Conservation (phyloP, 257 asterid species). For the Nicotiana knightiana region DNA sequence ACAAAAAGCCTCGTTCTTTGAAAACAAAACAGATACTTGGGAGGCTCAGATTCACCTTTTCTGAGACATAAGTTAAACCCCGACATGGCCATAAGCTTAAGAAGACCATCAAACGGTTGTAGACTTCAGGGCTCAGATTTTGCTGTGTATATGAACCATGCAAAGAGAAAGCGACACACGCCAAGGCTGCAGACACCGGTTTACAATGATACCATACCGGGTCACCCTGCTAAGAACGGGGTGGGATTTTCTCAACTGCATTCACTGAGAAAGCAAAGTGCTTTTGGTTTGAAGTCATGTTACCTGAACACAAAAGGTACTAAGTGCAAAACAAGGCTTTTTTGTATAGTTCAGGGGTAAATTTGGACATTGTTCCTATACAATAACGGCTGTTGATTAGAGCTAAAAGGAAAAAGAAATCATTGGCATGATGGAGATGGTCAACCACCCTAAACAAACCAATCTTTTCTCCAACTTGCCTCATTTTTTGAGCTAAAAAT, state of each 20-base stretch:
- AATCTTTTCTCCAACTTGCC: too few relatives aligned
- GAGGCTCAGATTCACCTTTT: neutral
- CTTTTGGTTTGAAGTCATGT: too few relatives aligned
- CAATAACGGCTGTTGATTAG: neutral
- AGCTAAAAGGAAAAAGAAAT: neutral
- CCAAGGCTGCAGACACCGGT: neutral
- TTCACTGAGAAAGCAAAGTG: too few relatives aligned
- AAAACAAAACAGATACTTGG: neutral
- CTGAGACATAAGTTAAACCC: conserved; percentile 1
- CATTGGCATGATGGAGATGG: conserved; percentile 15
- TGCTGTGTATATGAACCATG: neutral
- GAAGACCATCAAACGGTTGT: neutral
- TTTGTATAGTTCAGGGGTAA: too few relatives aligned
- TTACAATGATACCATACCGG: neutral
- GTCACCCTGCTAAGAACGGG: conserved; percentile 28
- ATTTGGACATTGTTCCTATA: too few relatives aligned
- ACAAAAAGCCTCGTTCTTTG: neutral
- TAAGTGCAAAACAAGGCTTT: too few relatives aligned
- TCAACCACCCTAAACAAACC: conserved; percentile 17
- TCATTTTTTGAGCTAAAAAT: too few relatives aligned
- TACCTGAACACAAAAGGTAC: too few relatives aligned
- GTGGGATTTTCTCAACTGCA: neutral
- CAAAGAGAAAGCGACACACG: neutral
- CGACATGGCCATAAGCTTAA: neutral
- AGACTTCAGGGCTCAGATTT: too few relatives aligned